These are phyloP conservation scores for Nakaseomyces glabratus DNA, from an alignment of 1,139 yeast species.

Conservation along the genomic window DNA sequence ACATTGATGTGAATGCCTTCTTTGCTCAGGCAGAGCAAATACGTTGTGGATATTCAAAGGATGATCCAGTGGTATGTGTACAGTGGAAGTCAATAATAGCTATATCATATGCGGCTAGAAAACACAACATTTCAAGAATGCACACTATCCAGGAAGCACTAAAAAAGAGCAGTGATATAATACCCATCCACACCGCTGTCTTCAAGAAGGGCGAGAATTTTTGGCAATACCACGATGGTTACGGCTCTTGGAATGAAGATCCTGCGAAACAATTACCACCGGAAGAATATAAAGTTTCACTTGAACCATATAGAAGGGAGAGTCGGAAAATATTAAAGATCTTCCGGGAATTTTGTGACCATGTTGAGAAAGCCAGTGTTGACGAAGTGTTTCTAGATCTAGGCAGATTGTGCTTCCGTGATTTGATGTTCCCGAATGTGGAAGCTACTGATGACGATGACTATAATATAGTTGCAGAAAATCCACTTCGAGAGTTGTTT, in stretches of 20 bases:
- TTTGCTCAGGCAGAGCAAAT: slow-evolving; percentile 91
- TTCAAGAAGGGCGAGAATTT: slow-evolving; percentile 76
- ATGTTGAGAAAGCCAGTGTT: slow-evolving; percentile 88
- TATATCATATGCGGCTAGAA: slow-evolving; percentile 80
- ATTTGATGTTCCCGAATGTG: slow-evolving; percentile 27
- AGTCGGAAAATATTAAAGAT: slow-evolving; percentile 69
- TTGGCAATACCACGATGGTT: slow-evolving; percentile 61
- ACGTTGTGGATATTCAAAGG: slow-evolving; percentile 51
- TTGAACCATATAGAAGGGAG: slow-evolving; percentile 86
- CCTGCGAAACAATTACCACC: slow-evolving; percentile 35
- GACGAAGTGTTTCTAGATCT: slow-evolving; percentile 87
- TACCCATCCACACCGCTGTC: slow-evolving; percentile 89
- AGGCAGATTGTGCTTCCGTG: slow-evolving; percentile 44
- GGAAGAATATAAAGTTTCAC: slow-evolving; percentile 64
- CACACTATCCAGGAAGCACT: slow-evolving; percentile 60
- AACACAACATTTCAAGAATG: slow-evolving; percentile 72
- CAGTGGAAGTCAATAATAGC: slow-evolving; percentile 92
- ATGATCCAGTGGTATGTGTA: slow-evolving; percentile 85
- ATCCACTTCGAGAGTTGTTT: slow-evolving; percentile 12
- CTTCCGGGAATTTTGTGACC: slow-evolving; percentile 46
- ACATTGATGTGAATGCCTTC: slow-evolving; percentile 87
- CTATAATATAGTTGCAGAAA: background rate
- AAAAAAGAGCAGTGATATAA: slow-evolving; percentile 62
- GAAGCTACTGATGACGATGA: slow-evolving; percentile 30
- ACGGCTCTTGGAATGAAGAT: slow-evolving; percentile 29